phyloP scores from a whole-genome alignment of 768 basidiomycete species.

The Calocera viscosa region DNA sequence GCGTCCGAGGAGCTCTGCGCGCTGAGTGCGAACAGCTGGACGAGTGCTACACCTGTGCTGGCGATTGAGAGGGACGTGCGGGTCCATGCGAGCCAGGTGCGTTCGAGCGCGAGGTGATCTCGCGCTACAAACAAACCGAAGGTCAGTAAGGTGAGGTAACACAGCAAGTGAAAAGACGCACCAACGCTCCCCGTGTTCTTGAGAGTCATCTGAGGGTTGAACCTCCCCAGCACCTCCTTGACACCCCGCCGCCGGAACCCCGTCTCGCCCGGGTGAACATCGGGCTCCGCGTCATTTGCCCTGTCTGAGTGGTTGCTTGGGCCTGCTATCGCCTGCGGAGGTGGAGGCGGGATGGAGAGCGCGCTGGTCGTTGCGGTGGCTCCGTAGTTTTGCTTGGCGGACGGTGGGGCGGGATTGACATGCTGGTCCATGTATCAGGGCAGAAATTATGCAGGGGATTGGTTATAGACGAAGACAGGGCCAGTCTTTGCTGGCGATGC shows the following conservation, averaged over 20 bases:
- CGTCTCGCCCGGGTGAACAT: background rate
- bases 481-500: background rate
- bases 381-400: background rate
- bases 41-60: conserved; percentile 47
- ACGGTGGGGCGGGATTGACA: background rate
- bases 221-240: background rate
- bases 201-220: conserved; percentile 27
- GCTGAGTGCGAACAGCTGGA: conserved; percentile 41
- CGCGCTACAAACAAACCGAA: conserved; percentile 29
- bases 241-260: background rate
- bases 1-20: conserved; percentile 17
- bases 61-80: conserved; percentile 52
- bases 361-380: background rate
- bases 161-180: conserved; percentile 5
- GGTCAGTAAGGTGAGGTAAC: too few relatives aligned
- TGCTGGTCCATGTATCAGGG: background rate
- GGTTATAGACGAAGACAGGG: too few relatives aligned
- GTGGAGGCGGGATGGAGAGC: background rate
- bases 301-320: background rate
- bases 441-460: too few relatives aligned
- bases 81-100: conserved; percentile 52
- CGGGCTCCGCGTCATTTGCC: background rate
- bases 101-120: conserved; percentile 51
- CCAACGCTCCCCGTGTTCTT: conserved; percentile 48
- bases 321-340: background rate